These are phyloP conservation scores for Colletotrichum truncatum DNA, from an alignment of 2,329 filamentous ascomycete genomes.

Conservation along the genomic window DNA sequence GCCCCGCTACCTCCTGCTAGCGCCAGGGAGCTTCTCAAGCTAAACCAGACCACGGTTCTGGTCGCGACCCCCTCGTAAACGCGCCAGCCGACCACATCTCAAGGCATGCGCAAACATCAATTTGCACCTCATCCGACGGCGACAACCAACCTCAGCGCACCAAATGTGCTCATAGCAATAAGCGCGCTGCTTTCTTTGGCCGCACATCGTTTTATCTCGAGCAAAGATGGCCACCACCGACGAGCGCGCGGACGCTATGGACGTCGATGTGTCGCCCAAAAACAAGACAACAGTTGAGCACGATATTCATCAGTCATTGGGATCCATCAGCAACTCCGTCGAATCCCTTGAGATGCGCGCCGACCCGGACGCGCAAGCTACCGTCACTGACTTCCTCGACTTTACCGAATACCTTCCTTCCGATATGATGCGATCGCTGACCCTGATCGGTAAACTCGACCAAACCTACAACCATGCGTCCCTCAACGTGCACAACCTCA, in stretches of 20 bases:
- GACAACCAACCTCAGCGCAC: neutral
- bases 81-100: conserved; percentile 21
- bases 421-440: conserved; percentile 72
- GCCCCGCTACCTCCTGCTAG: conserved; percentile 12
- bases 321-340: conserved; percentile 48
- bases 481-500: conserved; percentile 62
- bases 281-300: conserved; percentile 41
- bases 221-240: conserved; percentile 33
- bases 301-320: conserved; percentile 35
- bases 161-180: conserved; percentile 11
- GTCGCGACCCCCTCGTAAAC: conserved; percentile 25
- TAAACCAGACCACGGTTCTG: conserved; percentile 7
- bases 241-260: conserved; percentile 35
- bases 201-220: neutral
- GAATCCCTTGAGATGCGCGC: conserved; percentile 60
- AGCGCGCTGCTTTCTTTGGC: neutral
- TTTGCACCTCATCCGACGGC: neutral
- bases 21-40: conserved; percentile 25
- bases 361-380: conserved; percentile 74
- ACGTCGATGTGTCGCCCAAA: conserved; percentile 47
- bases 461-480: conserved; percentile 66
- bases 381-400: conserved; percentile 76
- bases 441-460: conserved; percentile 72
- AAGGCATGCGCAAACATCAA: conserved; percentile 17
- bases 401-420: conserved; percentile 76